Base-by-base conservation (phyloP, 2,329 filamentous ascomycete species). In the Diaporthe caulivora region DNA sequence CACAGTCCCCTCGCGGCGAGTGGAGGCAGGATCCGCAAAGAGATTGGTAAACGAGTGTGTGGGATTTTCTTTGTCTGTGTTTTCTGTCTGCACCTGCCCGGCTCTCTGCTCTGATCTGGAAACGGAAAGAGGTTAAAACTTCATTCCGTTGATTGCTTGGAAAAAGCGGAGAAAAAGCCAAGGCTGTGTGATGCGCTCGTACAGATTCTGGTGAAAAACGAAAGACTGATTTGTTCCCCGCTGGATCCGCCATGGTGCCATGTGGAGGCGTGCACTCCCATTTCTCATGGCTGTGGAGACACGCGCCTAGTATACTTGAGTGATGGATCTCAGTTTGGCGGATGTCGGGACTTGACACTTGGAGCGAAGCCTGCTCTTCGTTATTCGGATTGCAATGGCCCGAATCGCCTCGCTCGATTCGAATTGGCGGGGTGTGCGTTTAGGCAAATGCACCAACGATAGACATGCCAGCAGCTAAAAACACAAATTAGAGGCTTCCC, bases 391-490 rank as follows among this genome's bases (percentile, higher is more conserved):
- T 51, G 47, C 47, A 18, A 53, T 26, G n/a, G 21, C 26, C 53
- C 44, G 29, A 47, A 40, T 40, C 8, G 24, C 62, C 26, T 40
- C 62, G 44, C 44, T 67, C 62, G 62, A 10, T 13, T 67, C 31
- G 47, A 26, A 53, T 15, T 40, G 47, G 44, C 44, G n/a, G 44
- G 9, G 21, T 67, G 47, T 62, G 64, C 40, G 5, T 54, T 79
- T 84, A 87, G 42, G 85, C 85, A 74, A 86, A 87, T 26, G 84
- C 84, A 75, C 85, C 85, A 54, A 87, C 84, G 71, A 86, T 79
- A 24, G 85, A 85, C 85, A 87, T 87, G 75, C 82, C 84, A 58
- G 81, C 78, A 75, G 85, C 85, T 86, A 53, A 17, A 21, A 64
- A 64, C 18, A 49, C 7, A 53, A 47, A 44, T 76, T 65, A 76